Percentiles rank a stretch among this genome's conserved stretches.
Conservation (phyloP, 345 rosid genomes). For the Salix koriyanagi region DNA sequence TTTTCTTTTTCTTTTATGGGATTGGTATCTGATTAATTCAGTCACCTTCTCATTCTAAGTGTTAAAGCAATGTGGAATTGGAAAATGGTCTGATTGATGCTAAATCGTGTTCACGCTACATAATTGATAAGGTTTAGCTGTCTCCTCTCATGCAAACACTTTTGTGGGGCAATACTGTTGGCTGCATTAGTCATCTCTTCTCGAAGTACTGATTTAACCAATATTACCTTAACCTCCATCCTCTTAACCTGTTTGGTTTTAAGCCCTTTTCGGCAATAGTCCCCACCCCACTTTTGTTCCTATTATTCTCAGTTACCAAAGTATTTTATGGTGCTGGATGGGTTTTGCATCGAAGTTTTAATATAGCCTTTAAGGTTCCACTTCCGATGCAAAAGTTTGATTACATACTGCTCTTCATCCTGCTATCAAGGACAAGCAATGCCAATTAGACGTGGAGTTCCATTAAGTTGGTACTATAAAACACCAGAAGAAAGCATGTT, state of each 20-base stretch:
- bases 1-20: background rate
- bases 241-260: background rate
- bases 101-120: background rate
- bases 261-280: background rate
- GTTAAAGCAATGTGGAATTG: background rate
- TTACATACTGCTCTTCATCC: background rate
- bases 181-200: background rate
- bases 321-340: background rate
- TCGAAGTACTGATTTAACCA: background rate
- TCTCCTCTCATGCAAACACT: background rate
- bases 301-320: background rate
- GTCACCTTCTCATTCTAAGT: background rate
- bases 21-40: background rate
- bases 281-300: background rate
- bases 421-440: background rate
- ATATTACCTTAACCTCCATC: background rate
- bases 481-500: background rate
- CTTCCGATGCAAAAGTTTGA: background rate
- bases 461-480: background rate
- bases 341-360: background rate
- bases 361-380: background rate
- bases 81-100: background rate
- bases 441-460: background rate
- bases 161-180: background rate
- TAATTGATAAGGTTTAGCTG: background rate